These are phyloP conservation scores for Hypocrella siamensis DNA, from an alignment of 2,329 filamentous ascomycete species.

Conservation along the genomic window DNA sequence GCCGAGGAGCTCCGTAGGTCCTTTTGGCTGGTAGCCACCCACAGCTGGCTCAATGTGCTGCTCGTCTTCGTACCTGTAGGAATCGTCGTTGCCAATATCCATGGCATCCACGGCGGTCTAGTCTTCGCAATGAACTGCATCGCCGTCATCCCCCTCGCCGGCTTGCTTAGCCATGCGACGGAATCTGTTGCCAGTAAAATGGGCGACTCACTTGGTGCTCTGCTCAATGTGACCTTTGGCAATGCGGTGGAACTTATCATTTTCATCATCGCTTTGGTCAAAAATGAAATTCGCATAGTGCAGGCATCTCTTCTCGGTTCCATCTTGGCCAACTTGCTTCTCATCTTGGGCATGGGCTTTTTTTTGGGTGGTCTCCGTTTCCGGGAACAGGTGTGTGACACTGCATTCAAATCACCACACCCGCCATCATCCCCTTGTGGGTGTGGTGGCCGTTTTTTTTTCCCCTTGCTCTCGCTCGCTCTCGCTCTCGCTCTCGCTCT, in stretches of 20 bases:
- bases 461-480: no score
- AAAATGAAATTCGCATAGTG: slow-evolving; percentile 74
- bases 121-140: slow-evolving; percentile 62
- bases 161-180: slow-evolving; percentile 55
- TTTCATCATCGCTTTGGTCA: slow-evolving; percentile 23
- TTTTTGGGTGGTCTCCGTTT: slow-evolving; percentile 72
- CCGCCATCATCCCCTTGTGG: no score
- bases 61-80: slow-evolving; percentile 66
- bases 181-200: slow-evolving; percentile 59
- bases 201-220: slow-evolving; percentile 56
- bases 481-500: no score
- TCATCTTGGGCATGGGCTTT: slow-evolving; percentile 88
- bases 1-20: slow-evolving; percentile 32
- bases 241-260: slow-evolving; percentile 72
- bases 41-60: slow-evolving; percentile 66
- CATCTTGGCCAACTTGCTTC: slow-evolving; percentile 72
- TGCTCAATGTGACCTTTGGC: slow-evolving; percentile 65
- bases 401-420: neutral
- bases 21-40: slow-evolving; percentile 42
- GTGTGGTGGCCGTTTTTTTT: no score
- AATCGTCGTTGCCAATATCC: slow-evolving; percentile 45
- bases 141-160: slow-evolving; percentile 61
- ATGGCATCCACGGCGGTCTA: slow-evolving; percentile 38
- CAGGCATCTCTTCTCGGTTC: slow-evolving; percentile 82
- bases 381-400: slow-evolving; percentile 55